Base-by-base conservation (phyloP, 148 eudicot genomes). In the Spergularia marina region DNA sequence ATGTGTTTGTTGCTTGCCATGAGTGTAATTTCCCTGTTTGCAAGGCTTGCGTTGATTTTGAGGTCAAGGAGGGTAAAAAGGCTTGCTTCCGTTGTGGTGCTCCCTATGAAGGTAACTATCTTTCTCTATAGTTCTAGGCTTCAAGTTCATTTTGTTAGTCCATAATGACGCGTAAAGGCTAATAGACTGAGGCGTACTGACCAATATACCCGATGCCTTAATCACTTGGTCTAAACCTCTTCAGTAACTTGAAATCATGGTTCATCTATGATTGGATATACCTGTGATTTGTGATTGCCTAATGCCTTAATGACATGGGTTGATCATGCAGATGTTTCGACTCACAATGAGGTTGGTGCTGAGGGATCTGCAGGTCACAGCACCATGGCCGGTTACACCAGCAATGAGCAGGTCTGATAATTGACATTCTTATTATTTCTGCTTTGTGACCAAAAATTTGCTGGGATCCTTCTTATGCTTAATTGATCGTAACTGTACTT, bases 21-120 rank as follows among this genome's bases (percentile, higher is more conserved):
- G 96, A 89, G 74, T 95, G 97, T 60, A 92, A 85, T 74, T 83
- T 85, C 66, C 90, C 97, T 10, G 83, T 92, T 53, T 92, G 98
- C 72, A 88, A 84, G 77, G 74, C 89, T 53, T 95, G 98, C 66
- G 81, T 92, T 63, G 91, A 92, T 20, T 86, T 79, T 62, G 94
- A 90, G 41, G 79, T 90, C 82, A 95, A 89, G 71, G 90, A 90
- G 78, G 98, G 98, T 10, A 87, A 89, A 11, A 85, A 78, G 65
- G 79, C 97, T 0, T 94, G 98, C 75, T 56, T 86, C 41, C 88
- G 88, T 2, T 95, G 99, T 75, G 89, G 76, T 25, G 56, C 85
- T 82, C 89, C 90, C n/a, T 89, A 86, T 77, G 78, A 82, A 68
- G 91, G 93, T 88, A 81, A 60, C 23, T 52, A 30, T 10, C 10